These are phyloP conservation scores for Leccinum pellstonianum DNA, from an alignment of 768 basidiomycete species.

Conservation along the genomic window DNA sequence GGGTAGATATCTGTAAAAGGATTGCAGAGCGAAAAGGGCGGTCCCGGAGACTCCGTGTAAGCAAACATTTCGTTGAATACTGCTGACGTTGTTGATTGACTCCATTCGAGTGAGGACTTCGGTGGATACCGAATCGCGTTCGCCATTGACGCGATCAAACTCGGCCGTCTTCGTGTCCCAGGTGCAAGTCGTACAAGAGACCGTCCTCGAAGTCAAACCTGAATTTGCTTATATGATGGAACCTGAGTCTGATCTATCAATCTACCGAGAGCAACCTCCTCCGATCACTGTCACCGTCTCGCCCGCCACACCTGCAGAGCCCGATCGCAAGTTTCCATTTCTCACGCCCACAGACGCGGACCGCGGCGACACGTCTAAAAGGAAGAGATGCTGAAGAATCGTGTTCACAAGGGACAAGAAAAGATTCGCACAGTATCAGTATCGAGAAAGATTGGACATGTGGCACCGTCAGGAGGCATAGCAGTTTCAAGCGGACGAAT, in stretches of 20 bases:
- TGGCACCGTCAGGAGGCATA: too few relatives aligned
- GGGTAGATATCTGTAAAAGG: slow-evolving; percentile 85
- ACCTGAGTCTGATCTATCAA: neutral
- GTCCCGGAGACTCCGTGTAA: slow-evolving; percentile 28
- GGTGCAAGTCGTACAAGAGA: slow-evolving; percentile 8
- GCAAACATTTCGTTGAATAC: slow-evolving; percentile 4
- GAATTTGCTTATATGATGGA: slow-evolving; percentile 8
- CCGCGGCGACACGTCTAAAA: too few relatives aligned
- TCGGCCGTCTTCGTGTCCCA: slow-evolving; percentile 16
- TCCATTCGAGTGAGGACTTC: slow-evolving; percentile 30
- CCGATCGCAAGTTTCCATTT: slow-evolving; percentile 20
- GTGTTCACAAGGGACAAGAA: too few relatives aligned
- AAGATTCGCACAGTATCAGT: too few relatives aligned
- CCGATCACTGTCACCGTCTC: slow-evolving; percentile 61
- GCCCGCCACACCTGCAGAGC: slow-evolving; percentile 55
- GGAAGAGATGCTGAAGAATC: too few relatives aligned
- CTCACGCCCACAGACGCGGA: slow-evolving; percentile 1
- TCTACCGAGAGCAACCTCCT: slow-evolving; percentile 9
- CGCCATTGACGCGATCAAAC: slow-evolving; percentile 22
- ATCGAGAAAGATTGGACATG: too few relatives aligned
- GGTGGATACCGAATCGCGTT: slow-evolving; percentile 28
- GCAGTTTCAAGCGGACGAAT: too few relatives aligned
- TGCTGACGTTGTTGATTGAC: neutral
- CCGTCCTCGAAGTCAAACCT: slow-evolving; percentile 10
- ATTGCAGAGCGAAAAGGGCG: slow-evolving; percentile 59